phyloP scores from a whole-genome alignment of 2,329 filamentous ascomycete genomes.

The Clarireedia hainanense region DNA sequence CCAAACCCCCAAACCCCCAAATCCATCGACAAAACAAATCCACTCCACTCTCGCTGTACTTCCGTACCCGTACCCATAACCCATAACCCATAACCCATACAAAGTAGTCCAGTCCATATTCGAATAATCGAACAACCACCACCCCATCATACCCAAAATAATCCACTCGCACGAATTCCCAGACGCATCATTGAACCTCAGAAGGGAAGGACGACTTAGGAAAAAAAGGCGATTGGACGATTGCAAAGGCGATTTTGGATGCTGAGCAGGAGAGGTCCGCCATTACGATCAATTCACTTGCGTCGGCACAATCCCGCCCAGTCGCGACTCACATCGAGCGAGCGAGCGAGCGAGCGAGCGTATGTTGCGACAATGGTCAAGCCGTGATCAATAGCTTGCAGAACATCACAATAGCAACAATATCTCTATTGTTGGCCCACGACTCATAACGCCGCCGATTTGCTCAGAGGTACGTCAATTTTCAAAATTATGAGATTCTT shows the following conservation, averaged over 20 bases:
- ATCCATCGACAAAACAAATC: too few relatives aligned
- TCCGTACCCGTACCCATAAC: too few relatives aligned
- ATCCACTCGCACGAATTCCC: too few relatives aligned
- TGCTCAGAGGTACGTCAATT: background rate
- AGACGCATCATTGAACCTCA: background rate
- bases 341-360: constrained; percentile 10
- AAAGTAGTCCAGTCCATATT: too few relatives aligned
- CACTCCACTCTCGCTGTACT: too few relatives aligned
- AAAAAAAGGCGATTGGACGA: too few relatives aligned
- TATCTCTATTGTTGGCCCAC: background rate
- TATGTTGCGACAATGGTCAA: constrained; percentile 23
- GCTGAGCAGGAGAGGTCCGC: too few relatives aligned
- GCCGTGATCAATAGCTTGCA: constrained; percentile 18
- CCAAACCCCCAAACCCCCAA: too few relatives aligned
- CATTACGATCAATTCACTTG: constrained; percentile 1
- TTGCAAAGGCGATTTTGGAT: too few relatives aligned
- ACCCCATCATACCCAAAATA: too few relatives aligned
- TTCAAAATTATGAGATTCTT: background rate
- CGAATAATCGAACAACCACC: too few relatives aligned
- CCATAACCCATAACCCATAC: too few relatives aligned
- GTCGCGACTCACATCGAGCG: constrained; percentile 9
- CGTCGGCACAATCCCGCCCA: background rate
- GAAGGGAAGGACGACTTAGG: background rate
- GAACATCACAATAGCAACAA: constrained; percentile 3
- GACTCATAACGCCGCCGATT: background rate